Conservation (phyloP, 257 asterid genomes). For the Solanum virginianum region DNA sequence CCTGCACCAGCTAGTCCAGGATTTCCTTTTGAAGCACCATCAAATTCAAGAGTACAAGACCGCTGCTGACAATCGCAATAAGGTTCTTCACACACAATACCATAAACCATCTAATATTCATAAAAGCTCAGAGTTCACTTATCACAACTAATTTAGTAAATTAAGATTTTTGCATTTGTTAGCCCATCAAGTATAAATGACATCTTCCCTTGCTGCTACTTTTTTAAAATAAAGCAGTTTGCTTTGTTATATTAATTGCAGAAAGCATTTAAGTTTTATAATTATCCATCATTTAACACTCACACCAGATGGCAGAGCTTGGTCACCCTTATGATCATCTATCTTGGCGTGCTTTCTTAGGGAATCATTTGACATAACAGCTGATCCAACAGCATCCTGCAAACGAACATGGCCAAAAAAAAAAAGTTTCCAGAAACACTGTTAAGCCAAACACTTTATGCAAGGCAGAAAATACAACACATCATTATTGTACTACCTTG, state of each 20-base stretch:
- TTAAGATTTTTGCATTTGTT: background rate
- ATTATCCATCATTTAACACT: conserved; percentile 1
- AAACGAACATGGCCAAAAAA: background rate
- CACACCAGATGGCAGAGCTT: conserved; percentile 5
- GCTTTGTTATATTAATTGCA: background rate
- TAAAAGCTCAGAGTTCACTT: background rate
- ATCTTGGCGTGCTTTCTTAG: background rate
- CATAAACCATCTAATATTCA: background rate
- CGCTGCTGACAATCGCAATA: conserved; percentile 2
- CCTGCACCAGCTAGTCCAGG: conserved; percentile 53
- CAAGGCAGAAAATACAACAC: background rate
- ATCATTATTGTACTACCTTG: background rate
- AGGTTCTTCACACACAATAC: background rate
- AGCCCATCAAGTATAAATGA: background rate
- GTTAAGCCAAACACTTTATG: background rate
- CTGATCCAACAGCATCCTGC: conserved; percentile 4
- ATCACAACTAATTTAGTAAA: background rate
- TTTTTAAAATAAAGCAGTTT: background rate
- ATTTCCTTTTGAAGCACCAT: conserved; percentile 47
- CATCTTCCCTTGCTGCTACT: background rate
- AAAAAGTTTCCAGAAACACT: background rate
- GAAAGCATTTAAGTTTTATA: background rate
- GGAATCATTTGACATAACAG: background rate
- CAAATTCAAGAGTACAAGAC: conserved; percentile 33
- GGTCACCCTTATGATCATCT: background rate